These are phyloP conservation scores for Scheffersomyces cryptocercus DNA, from an alignment of 1,139 yeast genomes.

Conservation along the genomic window DNA sequence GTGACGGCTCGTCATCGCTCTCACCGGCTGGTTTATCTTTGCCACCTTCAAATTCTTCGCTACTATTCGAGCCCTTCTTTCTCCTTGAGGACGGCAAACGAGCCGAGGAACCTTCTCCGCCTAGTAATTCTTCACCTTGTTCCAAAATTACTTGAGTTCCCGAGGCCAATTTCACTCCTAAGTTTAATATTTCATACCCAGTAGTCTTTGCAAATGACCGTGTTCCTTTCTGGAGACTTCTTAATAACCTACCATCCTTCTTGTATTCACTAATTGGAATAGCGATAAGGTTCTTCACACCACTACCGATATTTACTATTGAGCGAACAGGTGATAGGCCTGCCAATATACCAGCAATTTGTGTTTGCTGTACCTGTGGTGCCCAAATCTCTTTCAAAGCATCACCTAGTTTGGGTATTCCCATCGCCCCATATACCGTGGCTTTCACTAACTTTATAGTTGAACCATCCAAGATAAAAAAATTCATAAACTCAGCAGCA, in stretches of 20 bases:
- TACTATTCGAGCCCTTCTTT: background rate
- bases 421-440: slow-evolving; percentile 72
- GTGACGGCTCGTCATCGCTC: background rate
- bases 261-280: slow-evolving; percentile 75
- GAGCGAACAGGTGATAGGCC: slow-evolving; percentile 86
- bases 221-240: slow-evolving; percentile 79
- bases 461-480: slow-evolving; percentile 87
- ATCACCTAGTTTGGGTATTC: slow-evolving; percentile 60
- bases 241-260: slow-evolving; percentile 67
- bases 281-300: slow-evolving; percentile 70
- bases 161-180: slow-evolving; percentile 85
- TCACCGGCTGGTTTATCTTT: slow-evolving; percentile 3
- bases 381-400: slow-evolving; percentile 73
- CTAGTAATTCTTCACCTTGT: slow-evolving; percentile 72
- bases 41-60: background rate
- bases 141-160: slow-evolving; percentile 87
- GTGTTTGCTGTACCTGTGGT: slow-evolving; percentile 81
- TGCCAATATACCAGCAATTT: slow-evolving; percentile 73
- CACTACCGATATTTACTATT: slow-evolving; percentile 74
- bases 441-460: slow-evolving; percentile 63
- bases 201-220: slow-evolving; percentile 76
- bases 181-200: slow-evolving; percentile 73
- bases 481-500: slow-evolving; percentile 81
- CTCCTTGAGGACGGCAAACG: slow-evolving; percentile 19
- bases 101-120: slow-evolving; percentile 62